These are phyloP conservation scores for Entonaema liquescens DNA, from an alignment of 495 filamentous ascomycete genomes.

Conservation along the genomic window DNA sequence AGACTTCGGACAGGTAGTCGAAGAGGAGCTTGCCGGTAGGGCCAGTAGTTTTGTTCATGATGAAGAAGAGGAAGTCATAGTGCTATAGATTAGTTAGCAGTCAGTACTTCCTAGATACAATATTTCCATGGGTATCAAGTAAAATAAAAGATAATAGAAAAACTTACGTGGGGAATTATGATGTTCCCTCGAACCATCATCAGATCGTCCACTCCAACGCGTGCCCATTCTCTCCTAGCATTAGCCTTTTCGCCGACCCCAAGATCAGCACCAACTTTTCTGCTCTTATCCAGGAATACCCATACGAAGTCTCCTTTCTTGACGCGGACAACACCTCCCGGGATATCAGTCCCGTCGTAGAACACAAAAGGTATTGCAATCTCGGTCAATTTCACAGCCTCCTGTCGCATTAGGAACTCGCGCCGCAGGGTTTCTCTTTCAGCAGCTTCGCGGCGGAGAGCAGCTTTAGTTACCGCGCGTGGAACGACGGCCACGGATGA, in stretches of 20 bases:
- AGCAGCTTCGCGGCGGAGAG: constrained; percentile 80
- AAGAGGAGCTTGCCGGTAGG: constrained; percentile 78
- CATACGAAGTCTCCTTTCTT: constrained; percentile 94
- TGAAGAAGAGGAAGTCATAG: constrained; percentile 96
- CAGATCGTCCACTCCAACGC: constrained; percentile 94
- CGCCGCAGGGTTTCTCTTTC: constrained; percentile 83
- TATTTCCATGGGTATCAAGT: not conserved
- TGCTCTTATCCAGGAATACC: constrained; percentile 88
- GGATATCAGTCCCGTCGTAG: constrained; percentile 97
- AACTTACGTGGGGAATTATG: constrained; percentile 91
- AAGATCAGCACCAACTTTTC: constrained; percentile 87
- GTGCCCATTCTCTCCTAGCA: constrained; percentile 84
- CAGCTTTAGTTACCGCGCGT: constrained; percentile 85
- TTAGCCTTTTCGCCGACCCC: constrained; percentile 73
- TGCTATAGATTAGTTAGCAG: constrained; percentile 69
- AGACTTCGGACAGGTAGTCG: constrained; percentile 69
- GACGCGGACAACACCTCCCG: constrained; percentile 79
- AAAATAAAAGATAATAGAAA: not conserved
- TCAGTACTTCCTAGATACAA: not conserved
- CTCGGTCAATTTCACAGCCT: constrained; percentile 87
- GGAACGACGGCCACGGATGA: constrained; percentile 72
- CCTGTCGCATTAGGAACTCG: constrained; percentile 85
- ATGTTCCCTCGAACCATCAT: constrained; percentile 92
- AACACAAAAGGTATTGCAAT: constrained; percentile 96
- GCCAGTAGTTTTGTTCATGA: constrained; percentile 83